A percentile compares a stretch with the other conserved stretches of the same genome.
Conservation (phyloP, 495 filamentous ascomycete genomes). For the Melanomma pulvis-pyrius region DNA sequence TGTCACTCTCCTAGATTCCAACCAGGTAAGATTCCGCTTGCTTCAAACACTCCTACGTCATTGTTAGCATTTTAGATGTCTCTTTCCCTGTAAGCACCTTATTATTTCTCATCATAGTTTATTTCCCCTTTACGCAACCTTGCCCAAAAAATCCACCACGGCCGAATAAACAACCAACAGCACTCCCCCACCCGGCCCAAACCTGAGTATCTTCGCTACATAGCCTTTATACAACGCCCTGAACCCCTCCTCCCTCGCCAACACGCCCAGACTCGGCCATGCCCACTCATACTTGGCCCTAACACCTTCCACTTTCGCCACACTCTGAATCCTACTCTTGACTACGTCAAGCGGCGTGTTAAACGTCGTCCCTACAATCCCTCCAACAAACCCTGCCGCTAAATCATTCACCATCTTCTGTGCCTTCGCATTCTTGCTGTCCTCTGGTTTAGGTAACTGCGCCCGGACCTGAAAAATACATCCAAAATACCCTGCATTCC, state of each 20-base stretch:
- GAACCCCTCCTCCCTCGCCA: constrained; percentile 31
- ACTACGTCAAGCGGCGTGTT: constrained; percentile 35
- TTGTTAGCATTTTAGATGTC: no score
- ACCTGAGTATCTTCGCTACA: constrained; percentile 32
- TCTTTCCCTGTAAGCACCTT: no score
- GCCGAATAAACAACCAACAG: constrained; percentile 27
- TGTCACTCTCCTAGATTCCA: no score
- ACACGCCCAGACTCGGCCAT: constrained; percentile 29
- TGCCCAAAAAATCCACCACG: constrained; percentile 19
- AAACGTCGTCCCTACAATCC: constrained; percentile 31
- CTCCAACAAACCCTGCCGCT: constrained; percentile 29
- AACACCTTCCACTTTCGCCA: constrained; percentile 25
- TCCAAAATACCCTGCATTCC: constrained; percentile 34
- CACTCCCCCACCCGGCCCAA: constrained; percentile 31
- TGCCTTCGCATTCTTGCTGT: constrained; percentile 7
- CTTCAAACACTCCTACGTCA: no score
- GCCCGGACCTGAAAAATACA: constrained; percentile 32
- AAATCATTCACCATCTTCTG: constrained; percentile 32
- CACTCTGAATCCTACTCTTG: constrained; percentile 34
- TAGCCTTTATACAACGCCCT: constrained; percentile 34
- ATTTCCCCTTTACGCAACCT: no score
- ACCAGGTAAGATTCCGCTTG: no score
- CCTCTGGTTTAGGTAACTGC: constrained; percentile 12
- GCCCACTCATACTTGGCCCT: constrained; percentile 32
- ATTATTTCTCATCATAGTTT: no score